Conservation (phyloP, 257 asterid genomes). For the Verbascum thapsus region DNA sequence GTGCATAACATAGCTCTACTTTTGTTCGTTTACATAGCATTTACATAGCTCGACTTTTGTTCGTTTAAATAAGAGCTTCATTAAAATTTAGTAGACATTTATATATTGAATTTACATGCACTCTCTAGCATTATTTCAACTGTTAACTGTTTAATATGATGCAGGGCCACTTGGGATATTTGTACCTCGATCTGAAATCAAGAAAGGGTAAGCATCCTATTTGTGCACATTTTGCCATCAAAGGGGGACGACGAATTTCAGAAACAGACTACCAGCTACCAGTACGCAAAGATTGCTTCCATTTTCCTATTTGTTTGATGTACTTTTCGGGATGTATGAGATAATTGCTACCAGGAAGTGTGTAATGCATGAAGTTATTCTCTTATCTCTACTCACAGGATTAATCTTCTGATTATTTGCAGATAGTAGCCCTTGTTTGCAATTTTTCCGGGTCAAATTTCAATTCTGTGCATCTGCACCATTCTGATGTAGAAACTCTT, state of each 20-base stretch:
- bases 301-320: constrained; percentile 26
- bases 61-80: not conserved
- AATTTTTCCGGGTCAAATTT: constrained; percentile 70
- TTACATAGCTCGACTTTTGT: not conserved
- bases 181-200: constrained; percentile 92
- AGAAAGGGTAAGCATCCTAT: constrained; percentile 87
- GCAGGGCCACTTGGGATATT: constrained; percentile 90
- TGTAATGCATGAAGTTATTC: constrained; percentile 13
- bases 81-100: not conserved
- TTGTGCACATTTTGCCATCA: constrained; percentile 96
- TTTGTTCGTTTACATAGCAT: not conserved
- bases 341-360: constrained; percentile 15
- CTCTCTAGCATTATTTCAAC: constrained; percentile 30
- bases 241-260: constrained; percentile 89
- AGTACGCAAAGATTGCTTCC: constrained; percentile 51
- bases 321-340: constrained; percentile 11
- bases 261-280: constrained; percentile 90
- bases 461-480: constrained; percentile 67
- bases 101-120: constrained; percentile 5
- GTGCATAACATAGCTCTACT: constrained; percentile 41
- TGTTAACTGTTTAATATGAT: constrained; percentile 33
- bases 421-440: constrained; percentile 98
- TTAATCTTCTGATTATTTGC: constrained; percentile 27
- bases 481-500: constrained; percentile 90
- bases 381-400: constrained; percentile 11